phyloP scores from a whole-genome alignment of 2,329 filamentous ascomycete species.

The Neocucurbitaria cava region DNA sequence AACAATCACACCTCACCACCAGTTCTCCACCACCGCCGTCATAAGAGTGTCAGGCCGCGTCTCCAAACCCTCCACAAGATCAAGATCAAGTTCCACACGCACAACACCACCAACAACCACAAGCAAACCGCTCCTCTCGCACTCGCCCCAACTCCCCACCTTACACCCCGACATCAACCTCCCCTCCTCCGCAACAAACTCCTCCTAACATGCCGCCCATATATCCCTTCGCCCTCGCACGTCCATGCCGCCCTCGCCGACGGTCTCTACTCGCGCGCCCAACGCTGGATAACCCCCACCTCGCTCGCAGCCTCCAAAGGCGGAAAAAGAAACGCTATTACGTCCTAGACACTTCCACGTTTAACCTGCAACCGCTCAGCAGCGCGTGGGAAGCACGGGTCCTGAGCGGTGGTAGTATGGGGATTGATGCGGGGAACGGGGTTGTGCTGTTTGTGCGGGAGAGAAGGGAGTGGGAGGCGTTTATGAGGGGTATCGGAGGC shows the following conservation, averaged over 20 bases:
- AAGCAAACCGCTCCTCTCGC: conserved; percentile 23
- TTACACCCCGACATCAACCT: conserved; percentile 36
- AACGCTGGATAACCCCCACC: conserved; percentile 32
- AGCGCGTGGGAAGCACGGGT: conserved; percentile 34
- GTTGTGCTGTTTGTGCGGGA: conserved; percentile 34
- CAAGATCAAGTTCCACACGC: too few relatives aligned
- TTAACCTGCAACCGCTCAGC: conserved; percentile 24
- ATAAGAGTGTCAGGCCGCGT: conserved; percentile 24
- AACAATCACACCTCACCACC: conserved; percentile 29
- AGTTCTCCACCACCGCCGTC: conserved; percentile 28
- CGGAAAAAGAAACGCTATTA: conserved; percentile 33
- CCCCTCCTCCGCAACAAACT: conserved; percentile 36
- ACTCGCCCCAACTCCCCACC: conserved; percentile 30
- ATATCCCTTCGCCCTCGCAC: conserved; percentile 20
- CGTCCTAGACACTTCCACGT: conserved; percentile 27
- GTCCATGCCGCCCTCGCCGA: conserved; percentile 31
- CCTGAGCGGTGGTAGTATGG: conserved; percentile 22
- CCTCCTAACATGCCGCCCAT: conserved; percentile 31
- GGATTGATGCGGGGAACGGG: conserved; percentile 35
- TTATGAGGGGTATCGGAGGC: conserved; percentile 32
- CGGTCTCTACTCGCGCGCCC: conserved; percentile 31
- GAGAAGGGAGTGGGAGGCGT: conserved; percentile 29
- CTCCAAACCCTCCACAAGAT: conserved; percentile 26
- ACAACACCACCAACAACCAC: too few relatives aligned
- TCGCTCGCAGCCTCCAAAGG: conserved; percentile 19